Percentiles rank a stretch among this genome's conserved stretches.
Conservation (phyloP, 2,329 filamentous ascomycete genomes). For the Penicillium griseofulvum region DNA sequence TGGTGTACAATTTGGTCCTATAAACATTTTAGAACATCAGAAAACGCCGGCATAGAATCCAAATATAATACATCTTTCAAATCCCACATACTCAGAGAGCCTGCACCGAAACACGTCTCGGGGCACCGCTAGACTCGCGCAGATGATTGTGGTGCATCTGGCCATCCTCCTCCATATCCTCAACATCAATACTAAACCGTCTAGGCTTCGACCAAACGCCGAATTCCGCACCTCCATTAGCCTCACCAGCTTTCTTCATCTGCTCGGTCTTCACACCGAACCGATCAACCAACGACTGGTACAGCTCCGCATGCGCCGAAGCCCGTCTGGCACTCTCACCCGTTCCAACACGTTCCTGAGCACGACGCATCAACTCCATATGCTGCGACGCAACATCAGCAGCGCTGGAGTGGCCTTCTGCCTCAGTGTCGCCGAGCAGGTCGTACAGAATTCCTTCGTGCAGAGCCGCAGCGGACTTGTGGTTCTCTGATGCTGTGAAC, state of each 20-base stretch:
- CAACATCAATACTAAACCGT: conserved; percentile 35
- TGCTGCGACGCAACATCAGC: conserved; percentile 30
- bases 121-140: conserved; percentile 29
- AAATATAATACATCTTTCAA: not conserved
- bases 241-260: conserved; percentile 19
- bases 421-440: conserved; percentile 27
- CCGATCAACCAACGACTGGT: conserved; percentile 28
- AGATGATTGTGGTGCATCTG: conserved; percentile 31
- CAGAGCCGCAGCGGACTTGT: conserved; percentile 30
- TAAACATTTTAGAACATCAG: not conserved
- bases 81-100: conserved; percentile 12
- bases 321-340: conserved; percentile 14
- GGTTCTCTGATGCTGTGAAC: conserved; percentile 43
- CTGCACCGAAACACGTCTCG: conserved; percentile 26
- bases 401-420: conserved; percentile 17
- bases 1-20: conserved; percentile 5
- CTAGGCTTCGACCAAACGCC: conserved; percentile 35
- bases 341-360: conserved; percentile 24
- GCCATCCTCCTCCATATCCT: conserved; percentile 27
- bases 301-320: conserved; percentile 25
- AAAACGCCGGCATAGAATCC: not conserved
- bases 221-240: conserved; percentile 24
- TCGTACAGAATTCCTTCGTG: conserved; percentile 34
- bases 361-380: conserved; percentile 30
- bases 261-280: conserved; percentile 27